Evolutionary conservation across 2,329 filamentous ascomycete species (phyloP), one percentile per base, ranked within the genome.

Genomic region (Fusarium sp.): DNA sequence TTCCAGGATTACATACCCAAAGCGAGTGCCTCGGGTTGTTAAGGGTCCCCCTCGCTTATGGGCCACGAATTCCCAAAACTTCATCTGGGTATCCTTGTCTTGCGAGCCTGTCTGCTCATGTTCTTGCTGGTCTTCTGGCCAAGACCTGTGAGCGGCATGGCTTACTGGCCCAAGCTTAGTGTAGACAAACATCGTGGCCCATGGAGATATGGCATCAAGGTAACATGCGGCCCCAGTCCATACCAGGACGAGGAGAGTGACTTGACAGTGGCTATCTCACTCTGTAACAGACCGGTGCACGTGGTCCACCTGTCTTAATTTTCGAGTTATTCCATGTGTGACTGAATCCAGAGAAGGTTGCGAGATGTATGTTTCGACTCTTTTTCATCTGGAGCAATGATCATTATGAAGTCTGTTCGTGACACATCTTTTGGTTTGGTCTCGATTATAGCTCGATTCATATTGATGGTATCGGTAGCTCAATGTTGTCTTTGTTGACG

Each of bases 1-100:
- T 65, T 60, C 54, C 51, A 66, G 65, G 69, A 58, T 71, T 68
- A 61, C 66, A 66, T 68, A 62, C 56, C 52, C 55, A 70, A 63
- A 59, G 33, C 36, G 47, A 47, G 44, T 62, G 49, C 52, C 57
- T 58, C 53, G 68, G 41, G 62, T 44, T 45, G 38, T 41, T 57
- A 52, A 65, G 66, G 67, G 62, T 70, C 67, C 42, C 52, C 37
- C 42, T 60, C 42, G 53, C 51, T 55, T 57, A 70, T 56, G 42
- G 56, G 50, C 30, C 60, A 67, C 42, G 56, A 62, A 41, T 28
- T 46, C 58, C 42, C 40, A 38, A 60, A 57, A 38, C 50, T 70
- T 57, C 57, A 61, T 64, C 37, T 31, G 26, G 44, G 31, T 18
- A 58, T 49, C 44, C 65, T 57, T 68, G 62, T 63, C 33, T 61